Base-by-base conservation (phyloP, 2,329 filamentous ascomycete genomes). In the Juglanconis juglandina region DNA sequence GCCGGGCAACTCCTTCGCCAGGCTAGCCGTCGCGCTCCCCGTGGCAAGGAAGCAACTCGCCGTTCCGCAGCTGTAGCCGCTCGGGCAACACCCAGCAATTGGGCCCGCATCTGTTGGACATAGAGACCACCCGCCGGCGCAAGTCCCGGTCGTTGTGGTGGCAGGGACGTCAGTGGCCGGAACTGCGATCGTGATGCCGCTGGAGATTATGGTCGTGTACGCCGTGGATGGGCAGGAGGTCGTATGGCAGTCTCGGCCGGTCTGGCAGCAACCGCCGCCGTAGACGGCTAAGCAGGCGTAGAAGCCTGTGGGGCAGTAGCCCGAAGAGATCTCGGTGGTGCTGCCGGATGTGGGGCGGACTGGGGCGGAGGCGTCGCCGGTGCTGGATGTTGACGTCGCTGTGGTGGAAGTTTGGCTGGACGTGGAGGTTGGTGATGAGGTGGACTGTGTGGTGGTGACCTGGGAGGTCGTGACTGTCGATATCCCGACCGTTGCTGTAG, bases 281-380 rank as follows among this genome's bases (percentile, higher is more conserved):
- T 93, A 91, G 62, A 87, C 87, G 2, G 94, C 94, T 2, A 88
- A 85, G 74, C 94, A 98, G 54, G 91, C 88, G 73, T 98, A 98
- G 79, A 93, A 98, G 2, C 93, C 93, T 0, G 88, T 93, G 0
- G 94, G 94, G 68, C 94, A 98, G 67, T 82, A 79, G 37, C 73
- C 73, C 14, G 72, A 66, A 1, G 77, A 70, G 11, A 78, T 72
- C 34, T 24, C 24, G 24, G 75, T 73, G 5, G 73, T 71, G 6
- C 70, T 66, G 5, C 73, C 74, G 50, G 52, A 68, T 11, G 77
- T 81, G 3, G 80, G 82, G 14, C 81, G 77, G 67, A 80, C 77
- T 1, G 82, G 80, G 2, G 78, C 70, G 9, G 55, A 51, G 14
- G 55, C 48, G 39, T n/a, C 55, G 10, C 72, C 75, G 53, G 73